A percentile compares a stretch with the other conserved stretches of the same genome.
These are phyloP conservation scores for Pouteria glomerata DNA, from an alignment of 148 eudicot genomes.

Conservation along the genomic window DNA sequence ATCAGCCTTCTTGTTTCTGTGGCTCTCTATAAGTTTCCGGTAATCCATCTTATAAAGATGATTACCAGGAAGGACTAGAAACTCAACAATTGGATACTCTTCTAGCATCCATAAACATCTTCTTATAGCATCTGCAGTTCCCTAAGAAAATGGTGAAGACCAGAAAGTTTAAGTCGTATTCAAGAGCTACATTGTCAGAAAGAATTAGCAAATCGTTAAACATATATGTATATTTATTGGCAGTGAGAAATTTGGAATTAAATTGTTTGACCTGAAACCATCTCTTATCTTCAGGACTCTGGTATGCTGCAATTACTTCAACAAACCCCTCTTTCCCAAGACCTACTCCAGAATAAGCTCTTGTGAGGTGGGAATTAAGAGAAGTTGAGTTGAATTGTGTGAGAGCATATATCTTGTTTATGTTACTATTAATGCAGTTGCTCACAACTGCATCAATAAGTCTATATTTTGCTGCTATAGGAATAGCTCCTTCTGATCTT, in stretches of 20 bases:
- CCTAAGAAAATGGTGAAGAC: slow-evolving; percentile 28
- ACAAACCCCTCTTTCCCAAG: slow-evolving; percentile 56
- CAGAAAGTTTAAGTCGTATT: background rate
- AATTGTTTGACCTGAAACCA: slow-evolving; percentile 65
- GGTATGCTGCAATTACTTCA: slow-evolving; percentile 80
- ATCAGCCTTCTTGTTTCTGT: slow-evolving; percentile 50
- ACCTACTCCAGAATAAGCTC: slow-evolving; percentile 55
- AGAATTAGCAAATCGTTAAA: background rate
- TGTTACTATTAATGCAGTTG: slow-evolving; percentile 82
- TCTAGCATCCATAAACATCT: slow-evolving; percentile 65
- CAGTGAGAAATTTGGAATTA: background rate
- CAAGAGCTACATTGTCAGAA: background rate
- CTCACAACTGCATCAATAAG: slow-evolving; percentile 74
- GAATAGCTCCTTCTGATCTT: slow-evolving; percentile 72
- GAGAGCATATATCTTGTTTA: slow-evolving; percentile 66
- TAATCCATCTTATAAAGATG: slow-evolving; percentile 83
- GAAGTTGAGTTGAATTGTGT: slow-evolving; percentile 80
- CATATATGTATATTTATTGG: background rate
- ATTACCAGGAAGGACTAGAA: slow-evolving; percentile 74
- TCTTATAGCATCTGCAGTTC: slow-evolving; percentile 82
- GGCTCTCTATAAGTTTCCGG: slow-evolving; percentile 56
- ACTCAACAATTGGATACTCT: slow-evolving; percentile 47
- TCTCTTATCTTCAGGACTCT: slow-evolving; percentile 50
- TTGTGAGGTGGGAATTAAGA: slow-evolving; percentile 72
- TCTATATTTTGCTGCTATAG: slow-evolving; percentile 68